Base-by-base conservation (phyloP, 108 stramenopile genomes). In the Cyclostephanos invisitatus region DNA sequence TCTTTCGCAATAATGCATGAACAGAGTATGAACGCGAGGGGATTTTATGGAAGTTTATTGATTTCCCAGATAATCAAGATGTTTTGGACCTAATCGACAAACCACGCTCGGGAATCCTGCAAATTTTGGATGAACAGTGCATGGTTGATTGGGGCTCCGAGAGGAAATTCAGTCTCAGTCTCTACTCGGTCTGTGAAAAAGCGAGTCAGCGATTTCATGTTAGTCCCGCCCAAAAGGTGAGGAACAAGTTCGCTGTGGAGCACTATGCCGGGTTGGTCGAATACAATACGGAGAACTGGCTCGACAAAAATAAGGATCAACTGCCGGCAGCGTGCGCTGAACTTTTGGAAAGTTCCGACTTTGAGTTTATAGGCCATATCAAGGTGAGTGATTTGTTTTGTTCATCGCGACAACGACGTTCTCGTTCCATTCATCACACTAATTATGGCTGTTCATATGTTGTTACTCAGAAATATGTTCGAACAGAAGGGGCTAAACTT, bases 281-380 rank as follows among this genome's bases (percentile, higher is more conserved):
- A 42, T 98, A 98, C 64, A 84, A 83, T 55, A 71, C 89, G n/a
- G 65, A 68, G 11, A 85, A 85, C 56, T 98, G 96, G 82, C 68
- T 96, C 40, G 97, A 96, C 64, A 98, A 96, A 81, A 98, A 98
- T 76, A 92, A 88, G 36, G 97, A 98, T 70, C 91, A 93, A 36
- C 67, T 96, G 27, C 93, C 93, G 11, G 90, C 93, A 28, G 91
- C 93, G 24, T 86, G 89, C 24, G 91, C 86, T 12, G 93, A 96
- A 42, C 76, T 99, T 61, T 83, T 97, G 40, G 80, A 83, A 36
- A 85, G 78, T 50, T 74, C 73, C 27, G 69, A 74, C n/a, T 81
- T 81, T 67, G 69, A 70, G 46, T 53, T 81, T 17, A 70, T 81
- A 48, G 60, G 65, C 17, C 70, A 74, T 38, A 75, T 81, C 59